A percentile compares a stretch with the other conserved stretches of the same genome.
Evolutionary conservation across 805 yeast genomes (phyloP).

Genomic region (Ogataea paraovalis): DNA sequence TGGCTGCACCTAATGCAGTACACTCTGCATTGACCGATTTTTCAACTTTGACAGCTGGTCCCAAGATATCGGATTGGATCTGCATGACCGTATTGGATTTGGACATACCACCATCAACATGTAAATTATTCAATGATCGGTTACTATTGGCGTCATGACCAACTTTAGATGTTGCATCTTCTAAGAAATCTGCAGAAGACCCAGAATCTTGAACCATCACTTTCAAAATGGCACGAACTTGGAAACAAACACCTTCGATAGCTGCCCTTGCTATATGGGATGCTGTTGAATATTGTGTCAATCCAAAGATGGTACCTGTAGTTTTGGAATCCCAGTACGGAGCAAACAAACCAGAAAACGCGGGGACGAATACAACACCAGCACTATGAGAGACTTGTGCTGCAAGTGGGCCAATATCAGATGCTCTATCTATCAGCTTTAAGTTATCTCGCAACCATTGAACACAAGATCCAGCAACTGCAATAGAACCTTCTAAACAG

Average conservation of each 20-base stretch:
- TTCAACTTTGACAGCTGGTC: slow-evolving; percentile 77
- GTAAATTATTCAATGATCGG: slow-evolving; percentile 36
- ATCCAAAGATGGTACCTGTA: slow-evolving; percentile 88
- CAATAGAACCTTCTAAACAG: slow-evolving; percentile 93
- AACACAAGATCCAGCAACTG: slow-evolving; percentile 92
- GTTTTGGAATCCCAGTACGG: slow-evolving; percentile 96
- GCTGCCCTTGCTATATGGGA: slow-evolving; percentile 94
- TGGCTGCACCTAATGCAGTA: slow-evolving; percentile 94
- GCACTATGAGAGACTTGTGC: slow-evolving; percentile 76
- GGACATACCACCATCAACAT: slow-evolving; percentile 96
- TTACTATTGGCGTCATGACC: slow-evolving; percentile 36
- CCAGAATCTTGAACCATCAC: slow-evolving; percentile 83
- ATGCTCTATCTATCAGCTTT: slow-evolving; percentile 72
- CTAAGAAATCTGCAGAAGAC: slow-evolving; percentile 53
- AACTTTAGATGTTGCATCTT: slow-evolving; percentile 31
- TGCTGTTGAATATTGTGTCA: slow-evolving; percentile 89
- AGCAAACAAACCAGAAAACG: slow-evolving; percentile 89
- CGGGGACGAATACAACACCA: slow-evolving; percentile 93
- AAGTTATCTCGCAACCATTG: slow-evolving; percentile 93
- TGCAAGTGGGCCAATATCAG: slow-evolving; percentile 89
- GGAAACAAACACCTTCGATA: slow-evolving; percentile 91
- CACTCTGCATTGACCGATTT: slow-evolving; percentile 84
- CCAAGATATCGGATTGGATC: slow-evolving; percentile 88
- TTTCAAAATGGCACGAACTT: slow-evolving; percentile 82
- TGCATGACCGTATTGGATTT: slow-evolving; percentile 88